These are phyloP conservation scores for Fusarium agapanthi DNA, from an alignment of 2,329 filamentous ascomycete species.

Conservation along the genomic window DNA sequence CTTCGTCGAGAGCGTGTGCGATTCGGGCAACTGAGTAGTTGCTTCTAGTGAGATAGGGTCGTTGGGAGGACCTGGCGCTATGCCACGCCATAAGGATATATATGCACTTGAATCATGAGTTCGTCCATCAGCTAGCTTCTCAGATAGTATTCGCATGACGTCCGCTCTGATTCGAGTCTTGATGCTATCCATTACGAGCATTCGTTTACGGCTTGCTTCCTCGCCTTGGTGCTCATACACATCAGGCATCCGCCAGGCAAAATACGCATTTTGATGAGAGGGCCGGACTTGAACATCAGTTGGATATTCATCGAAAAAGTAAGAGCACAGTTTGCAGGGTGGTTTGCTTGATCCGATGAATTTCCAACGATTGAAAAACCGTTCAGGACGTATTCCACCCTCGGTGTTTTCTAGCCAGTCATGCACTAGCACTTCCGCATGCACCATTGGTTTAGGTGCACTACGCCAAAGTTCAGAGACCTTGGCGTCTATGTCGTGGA, in stretches of 20 bases:
- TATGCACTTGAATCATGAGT: not conserved
- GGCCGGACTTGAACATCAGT: not conserved
- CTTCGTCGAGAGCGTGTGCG: not conserved
- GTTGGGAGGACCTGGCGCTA: not conserved
- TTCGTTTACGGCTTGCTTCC: not conserved
- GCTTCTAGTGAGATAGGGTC: not conserved
- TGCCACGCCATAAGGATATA: not conserved
- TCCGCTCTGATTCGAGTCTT: not conserved
- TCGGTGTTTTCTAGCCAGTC: not conserved
- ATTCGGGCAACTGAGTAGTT: not conserved
- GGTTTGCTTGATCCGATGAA: slow-evolving; percentile 3
- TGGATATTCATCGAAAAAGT: not conserved
- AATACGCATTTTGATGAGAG: not conserved
- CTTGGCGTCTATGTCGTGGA: not conserved
- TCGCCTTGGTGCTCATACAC: not conserved
- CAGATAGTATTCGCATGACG: not conserved
- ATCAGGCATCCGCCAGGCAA: not conserved
- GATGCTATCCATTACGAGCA: not conserved
- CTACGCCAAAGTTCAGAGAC: not conserved
- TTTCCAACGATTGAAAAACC: slow-evolving; percentile 1
- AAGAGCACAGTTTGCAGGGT: not conserved
- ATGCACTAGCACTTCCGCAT: not conserved
- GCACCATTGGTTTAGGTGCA: not conserved
- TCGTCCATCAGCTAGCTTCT: not conserved
- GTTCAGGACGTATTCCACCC: not conserved